Base-by-base conservation (phyloP, 345 rosid species). In the Balakata baccata region DNA sequence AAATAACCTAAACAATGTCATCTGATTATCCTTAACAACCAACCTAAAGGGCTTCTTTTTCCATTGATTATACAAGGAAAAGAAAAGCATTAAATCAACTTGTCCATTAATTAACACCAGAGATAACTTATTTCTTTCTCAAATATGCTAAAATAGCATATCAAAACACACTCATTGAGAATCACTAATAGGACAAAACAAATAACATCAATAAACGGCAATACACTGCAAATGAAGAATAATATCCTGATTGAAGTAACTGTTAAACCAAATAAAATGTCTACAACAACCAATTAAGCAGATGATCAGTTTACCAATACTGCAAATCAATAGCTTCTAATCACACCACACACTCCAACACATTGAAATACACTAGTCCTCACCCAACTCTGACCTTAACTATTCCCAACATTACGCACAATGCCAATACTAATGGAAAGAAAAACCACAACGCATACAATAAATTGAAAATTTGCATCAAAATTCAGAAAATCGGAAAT, bases 281-380 rank as follows among this genome's bases (percentile, higher is more conserved):
- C 11, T 39, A 57, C 11, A 16, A 43, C 23, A 54, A 41, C 20
- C n/a, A 64, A 20, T 18, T 11, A 23, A 57, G 39, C 46, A 50
- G 11, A 39, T 2, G 29, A 53, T 6, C 52, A 18, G 52, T 22
- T 38, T 4, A 7, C 25, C 43, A 39, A 5, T 6, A 66, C 29
- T 29, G 12, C n/a, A 59, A n/a, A n/a, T n/a, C n/a, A n/a, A 13
- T 22, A 18, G 22, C 18, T 18, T 65, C 18, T 16, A 20, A 38
- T 52, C 67, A 67, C 34, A 50, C 7, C 61, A 4, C 37, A 47
- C 41, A 61, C 68, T 62, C 53, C 18, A 39, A n/a, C 68, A 62
- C 4, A 18, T 23, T 12, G n/a, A 49, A 64, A 17, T 18, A 60
- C 67, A 60, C 13, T 70, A 22, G 41, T 29, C 57, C 50, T 46